Conservation (phyloP, 306 rosid genomes). For the Calophaca sinica region DNA sequence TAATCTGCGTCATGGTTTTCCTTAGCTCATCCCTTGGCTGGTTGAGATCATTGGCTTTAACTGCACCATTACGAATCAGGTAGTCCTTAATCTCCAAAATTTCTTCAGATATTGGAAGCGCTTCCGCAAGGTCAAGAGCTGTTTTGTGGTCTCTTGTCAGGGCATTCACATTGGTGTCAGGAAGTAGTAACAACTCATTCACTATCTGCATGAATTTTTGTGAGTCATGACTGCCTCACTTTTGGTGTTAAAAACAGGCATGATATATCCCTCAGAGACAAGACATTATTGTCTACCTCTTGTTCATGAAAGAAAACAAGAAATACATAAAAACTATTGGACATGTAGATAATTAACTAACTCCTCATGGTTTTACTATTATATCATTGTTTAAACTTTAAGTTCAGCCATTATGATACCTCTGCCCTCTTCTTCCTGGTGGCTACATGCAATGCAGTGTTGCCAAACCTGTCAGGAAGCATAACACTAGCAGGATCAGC, state of each 20-base stretch:
- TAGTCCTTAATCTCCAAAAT: slow-evolving; percentile 62
- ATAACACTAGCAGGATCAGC: slow-evolving; percentile 74
- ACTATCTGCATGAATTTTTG: slow-evolving; percentile 75
- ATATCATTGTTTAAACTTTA: slow-evolving; percentile 12
- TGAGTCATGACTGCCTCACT: slow-evolving; percentile 1
- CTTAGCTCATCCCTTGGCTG: slow-evolving; percentile 85
- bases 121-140: slow-evolving; percentile 85
- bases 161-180: slow-evolving; percentile 77
- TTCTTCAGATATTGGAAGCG: slow-evolving; percentile 77
- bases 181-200: slow-evolving; percentile 63
- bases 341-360: not conserved
- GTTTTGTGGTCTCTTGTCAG: slow-evolving; percentile 84
- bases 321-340: not conserved
- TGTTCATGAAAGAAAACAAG: not conserved
- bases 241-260: slow-evolving; percentile 19
- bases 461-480: slow-evolving; percentile 86
- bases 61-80: slow-evolving; percentile 64
- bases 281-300: not conserved
- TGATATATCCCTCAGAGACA: not conserved
- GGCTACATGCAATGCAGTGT: slow-evolving; percentile 88
- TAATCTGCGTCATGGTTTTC: slow-evolving; percentile 77
- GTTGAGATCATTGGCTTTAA: slow-evolving; percentile 78
- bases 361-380: not conserved
- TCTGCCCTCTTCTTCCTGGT: slow-evolving; percentile 86
- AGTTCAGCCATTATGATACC: slow-evolving; percentile 51